These are phyloP conservation scores for Mycena galopus DNA, from an alignment of 768 basidiomycete genomes.

Conservation along the genomic window DNA sequence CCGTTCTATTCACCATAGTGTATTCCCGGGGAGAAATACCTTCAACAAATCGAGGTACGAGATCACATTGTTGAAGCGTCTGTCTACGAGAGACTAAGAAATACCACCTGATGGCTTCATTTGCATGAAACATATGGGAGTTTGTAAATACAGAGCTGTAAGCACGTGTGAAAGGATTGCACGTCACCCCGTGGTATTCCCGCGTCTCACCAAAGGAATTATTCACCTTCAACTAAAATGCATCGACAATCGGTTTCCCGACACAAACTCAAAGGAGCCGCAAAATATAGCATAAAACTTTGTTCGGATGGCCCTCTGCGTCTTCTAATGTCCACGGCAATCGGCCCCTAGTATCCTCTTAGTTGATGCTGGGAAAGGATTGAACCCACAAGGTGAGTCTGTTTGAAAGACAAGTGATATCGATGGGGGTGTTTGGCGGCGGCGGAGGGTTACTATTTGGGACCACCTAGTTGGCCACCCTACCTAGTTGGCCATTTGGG, in stretches of 20 bases:
- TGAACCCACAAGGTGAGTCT: no score
- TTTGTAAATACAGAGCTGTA: background rate
- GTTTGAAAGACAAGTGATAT: no score
- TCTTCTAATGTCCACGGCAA: constrained; percentile 1
- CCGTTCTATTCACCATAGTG: background rate
- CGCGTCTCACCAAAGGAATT: background rate
- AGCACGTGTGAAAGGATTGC: background rate
- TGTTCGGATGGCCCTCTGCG: constrained; percentile 1
- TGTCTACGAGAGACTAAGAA: background rate
- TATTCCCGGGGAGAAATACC: no score
- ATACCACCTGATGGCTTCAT: background rate
- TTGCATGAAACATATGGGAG: background rate
- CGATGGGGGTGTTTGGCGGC: no score
- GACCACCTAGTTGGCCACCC: no score
- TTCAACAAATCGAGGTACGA: no score
- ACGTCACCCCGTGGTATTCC: background rate
- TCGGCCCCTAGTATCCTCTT: no score
- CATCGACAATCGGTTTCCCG: background rate
- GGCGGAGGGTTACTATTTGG: no score
- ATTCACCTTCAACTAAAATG: background rate
- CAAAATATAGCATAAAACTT: background rate
- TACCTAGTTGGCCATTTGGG: no score
- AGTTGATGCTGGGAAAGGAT: no score
- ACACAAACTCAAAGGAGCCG: background rate
- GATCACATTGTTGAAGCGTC: background rate